These are phyloP conservation scores for Corchorus olitorius DNA, from an alignment of 345 rosid species.

Conservation along the genomic window DNA sequence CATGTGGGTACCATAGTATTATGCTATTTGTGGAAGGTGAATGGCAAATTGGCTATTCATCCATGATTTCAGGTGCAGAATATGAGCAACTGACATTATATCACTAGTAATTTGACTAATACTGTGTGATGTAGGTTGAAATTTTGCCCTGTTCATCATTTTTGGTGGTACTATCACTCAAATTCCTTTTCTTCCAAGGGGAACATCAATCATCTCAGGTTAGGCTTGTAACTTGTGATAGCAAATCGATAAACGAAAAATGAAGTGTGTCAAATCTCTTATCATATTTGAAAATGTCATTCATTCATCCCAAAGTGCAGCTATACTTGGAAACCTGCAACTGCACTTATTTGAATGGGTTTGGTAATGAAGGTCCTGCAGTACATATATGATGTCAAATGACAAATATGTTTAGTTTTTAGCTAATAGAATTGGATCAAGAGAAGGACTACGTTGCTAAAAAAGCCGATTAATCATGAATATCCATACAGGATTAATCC, in stretches of 20 bases:
- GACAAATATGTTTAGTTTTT: background rate
- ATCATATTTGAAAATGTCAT: background rate
- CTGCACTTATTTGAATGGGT: too few relatives aligned
- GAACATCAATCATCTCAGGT: background rate
- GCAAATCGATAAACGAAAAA: background rate
- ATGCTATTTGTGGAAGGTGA: constrained; percentile 30
- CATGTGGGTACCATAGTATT: constrained; percentile 17
- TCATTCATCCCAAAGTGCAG: background rate
- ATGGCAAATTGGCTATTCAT: constrained; percentile 16
- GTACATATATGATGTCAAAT: background rate
- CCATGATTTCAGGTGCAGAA: constrained; percentile 23
- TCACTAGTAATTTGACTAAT: constrained; percentile 12
- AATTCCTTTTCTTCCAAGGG: constrained; percentile 1
- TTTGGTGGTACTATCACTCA: background rate
- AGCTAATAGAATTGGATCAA: background rate
- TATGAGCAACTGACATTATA: constrained; percentile 14
- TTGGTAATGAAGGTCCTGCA: too few relatives aligned
- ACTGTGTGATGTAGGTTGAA: background rate
- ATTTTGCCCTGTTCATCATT: background rate
- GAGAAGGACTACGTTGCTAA: background rate
- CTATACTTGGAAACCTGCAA: background rate
- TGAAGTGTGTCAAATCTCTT: background rate
- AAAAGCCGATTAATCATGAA: constrained; percentile 10
- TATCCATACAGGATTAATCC: constrained; percentile 18
- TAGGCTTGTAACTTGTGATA: background rate